Evolutionary conservation across 1,139 yeast genomes (phyloP).

Genomic region (Suhomyces wounanorum): DNA sequence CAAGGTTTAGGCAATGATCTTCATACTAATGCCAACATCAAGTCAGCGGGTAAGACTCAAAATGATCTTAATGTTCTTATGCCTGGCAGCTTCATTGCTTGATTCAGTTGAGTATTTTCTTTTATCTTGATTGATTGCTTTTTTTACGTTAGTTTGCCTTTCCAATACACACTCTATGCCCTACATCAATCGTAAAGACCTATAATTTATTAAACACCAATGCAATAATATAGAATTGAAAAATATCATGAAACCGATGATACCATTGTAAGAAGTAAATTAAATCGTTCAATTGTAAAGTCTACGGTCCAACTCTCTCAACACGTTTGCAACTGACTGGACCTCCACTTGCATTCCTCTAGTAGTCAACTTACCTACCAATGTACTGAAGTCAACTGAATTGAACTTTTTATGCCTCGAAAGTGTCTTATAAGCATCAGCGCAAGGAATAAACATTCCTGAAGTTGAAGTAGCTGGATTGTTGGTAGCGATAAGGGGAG

Average conservation of each 20-base stretch:
- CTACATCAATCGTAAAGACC: neutral
- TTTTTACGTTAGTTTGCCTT: neutral
- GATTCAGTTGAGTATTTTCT: neutral
- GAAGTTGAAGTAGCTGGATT: conserved; percentile 22
- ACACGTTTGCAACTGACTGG: conserved; percentile 78
- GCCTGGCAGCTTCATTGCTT: conserved; percentile 10
- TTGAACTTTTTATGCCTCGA: conserved; percentile 77
- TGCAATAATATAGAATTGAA: conserved; percentile 2
- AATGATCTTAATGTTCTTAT: neutral
- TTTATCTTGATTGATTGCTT: neutral
- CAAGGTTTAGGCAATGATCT: neutral
- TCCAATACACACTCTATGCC: too few relatives aligned
- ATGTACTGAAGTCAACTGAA: conserved; percentile 67
- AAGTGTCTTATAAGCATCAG: conserved; percentile 84
- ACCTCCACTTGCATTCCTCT: conserved; percentile 90
- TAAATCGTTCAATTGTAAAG: conserved; percentile 45
- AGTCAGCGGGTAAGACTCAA: neutral
- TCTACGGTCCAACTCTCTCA: conserved; percentile 75
- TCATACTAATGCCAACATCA: neutral
- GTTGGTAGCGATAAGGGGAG: conserved; percentile 22
- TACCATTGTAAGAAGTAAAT: neutral
- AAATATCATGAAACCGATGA: neutral
- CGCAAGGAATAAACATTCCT: conserved; percentile 77
- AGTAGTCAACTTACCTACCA: conserved; percentile 76
- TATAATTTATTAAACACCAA: conserved; percentile 1